Evolutionary conservation across 2,329 filamentous ascomycete genomes (phyloP).

Genomic region (Blastomyces emzantsi): DNA sequence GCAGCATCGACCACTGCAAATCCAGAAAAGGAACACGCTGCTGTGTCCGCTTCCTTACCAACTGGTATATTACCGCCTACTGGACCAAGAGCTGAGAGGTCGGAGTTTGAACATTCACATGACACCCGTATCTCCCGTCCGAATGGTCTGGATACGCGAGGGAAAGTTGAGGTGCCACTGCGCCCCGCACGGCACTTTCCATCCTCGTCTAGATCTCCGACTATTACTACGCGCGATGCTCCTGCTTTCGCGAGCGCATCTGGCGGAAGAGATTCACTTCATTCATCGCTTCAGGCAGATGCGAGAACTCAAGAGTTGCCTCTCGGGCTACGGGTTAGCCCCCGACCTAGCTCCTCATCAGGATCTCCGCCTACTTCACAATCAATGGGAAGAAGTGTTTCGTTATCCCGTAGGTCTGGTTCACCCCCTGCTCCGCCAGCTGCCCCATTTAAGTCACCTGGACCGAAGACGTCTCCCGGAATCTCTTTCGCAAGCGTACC

Average conservation of each 20-base stretch:
- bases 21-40: conserved; percentile 22
- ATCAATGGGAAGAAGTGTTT: conserved; percentile 20
- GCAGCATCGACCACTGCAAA: conserved; percentile 4
- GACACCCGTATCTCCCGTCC: conserved; percentile 24
- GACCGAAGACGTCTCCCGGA: conserved; percentile 30
- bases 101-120: conserved; percentile 19
- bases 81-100: conserved; percentile 37
- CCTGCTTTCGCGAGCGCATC: not conserved
- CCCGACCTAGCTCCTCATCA: conserved; percentile 17
- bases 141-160: conserved; percentile 17
- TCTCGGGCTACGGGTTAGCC: conserved; percentile 11
- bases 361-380: conserved; percentile 20
- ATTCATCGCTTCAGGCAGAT: conserved; percentile 8
- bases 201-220: conserved; percentile 14
- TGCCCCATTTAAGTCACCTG: conserved; percentile 10
- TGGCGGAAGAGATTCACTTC: not conserved
- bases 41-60: conserved; percentile 14
- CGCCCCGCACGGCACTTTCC: conserved; percentile 21
- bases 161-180: conserved; percentile 22
- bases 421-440: conserved; percentile 20
- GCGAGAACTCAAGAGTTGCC: conserved; percentile 17
- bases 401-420: conserved; percentile 21
- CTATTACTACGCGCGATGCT: conserved; percentile 21
- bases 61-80: conserved; percentile 33
- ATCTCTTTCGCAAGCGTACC: conserved; percentile 31